A percentile compares a stretch with the other conserved stretches of the same genome.
Conservation (phyloP, 2,329 filamentous ascomycete genomes). For the Aspergillus flavus region DNA sequence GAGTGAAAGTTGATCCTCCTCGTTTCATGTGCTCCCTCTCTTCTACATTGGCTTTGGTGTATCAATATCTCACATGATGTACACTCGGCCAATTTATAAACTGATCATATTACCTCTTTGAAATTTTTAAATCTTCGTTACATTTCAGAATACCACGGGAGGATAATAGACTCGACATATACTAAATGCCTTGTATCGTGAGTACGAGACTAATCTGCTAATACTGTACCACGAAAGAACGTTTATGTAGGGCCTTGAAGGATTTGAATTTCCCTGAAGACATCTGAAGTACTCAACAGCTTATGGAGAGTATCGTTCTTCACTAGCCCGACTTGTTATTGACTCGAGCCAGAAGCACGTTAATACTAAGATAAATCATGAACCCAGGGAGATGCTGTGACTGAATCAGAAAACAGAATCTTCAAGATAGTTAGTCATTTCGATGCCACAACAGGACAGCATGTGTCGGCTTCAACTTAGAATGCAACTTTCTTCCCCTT, state of each 20-base stretch:
- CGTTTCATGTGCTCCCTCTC: too few relatives aligned
- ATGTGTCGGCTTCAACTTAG: background rate
- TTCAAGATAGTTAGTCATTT: background rate
- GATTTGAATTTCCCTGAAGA: background rate
- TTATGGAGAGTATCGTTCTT: background rate
- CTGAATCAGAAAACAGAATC: background rate
- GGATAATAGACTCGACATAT: too few relatives aligned
- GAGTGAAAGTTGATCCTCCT: background rate
- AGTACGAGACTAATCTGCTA: too few relatives aligned
- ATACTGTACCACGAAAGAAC: background rate
- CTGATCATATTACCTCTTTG: too few relatives aligned
- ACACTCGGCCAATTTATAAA: too few relatives aligned
- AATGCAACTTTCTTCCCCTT: background rate
- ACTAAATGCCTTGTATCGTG: too few relatives aligned
- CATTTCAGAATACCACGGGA: too few relatives aligned
- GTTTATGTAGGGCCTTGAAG: rapidly evolving
- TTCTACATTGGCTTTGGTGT: too few relatives aligned
- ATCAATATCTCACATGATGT: too few relatives aligned
- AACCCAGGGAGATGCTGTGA: background rate
- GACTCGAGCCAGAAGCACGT: background rate
- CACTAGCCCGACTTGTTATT: too few relatives aligned
- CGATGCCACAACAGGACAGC: background rate
- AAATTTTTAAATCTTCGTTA: too few relatives aligned
- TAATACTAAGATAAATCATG: background rate
- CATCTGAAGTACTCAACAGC: background rate